Base-by-base conservation (phyloP, 345 rosid species). In the Xanthoceras sorbifolium region DNA sequence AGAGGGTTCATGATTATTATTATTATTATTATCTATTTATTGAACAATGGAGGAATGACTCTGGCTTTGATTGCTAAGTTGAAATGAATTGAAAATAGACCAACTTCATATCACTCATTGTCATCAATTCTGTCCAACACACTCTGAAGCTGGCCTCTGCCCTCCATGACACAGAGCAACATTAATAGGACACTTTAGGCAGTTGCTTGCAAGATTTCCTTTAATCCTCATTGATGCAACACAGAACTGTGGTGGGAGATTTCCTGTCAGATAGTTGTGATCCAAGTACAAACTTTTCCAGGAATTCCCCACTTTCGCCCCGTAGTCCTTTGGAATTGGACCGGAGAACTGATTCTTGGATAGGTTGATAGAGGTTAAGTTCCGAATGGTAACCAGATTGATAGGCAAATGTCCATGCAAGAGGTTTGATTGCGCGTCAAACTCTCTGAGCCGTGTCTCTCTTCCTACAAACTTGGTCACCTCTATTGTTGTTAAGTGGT, bases 171-270 rank as follows among this genome's bases (percentile, higher is more conserved):
- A 90, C 64, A 86, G 67, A n/a, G 71, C 28, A 72, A 82, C 67
- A 40, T 72, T 78, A 65, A 7, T 20, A 0, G 88, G 87, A 63
- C 91, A 89, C 38, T 66, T 81, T 28, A 82, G 79, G 78, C 92
- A 87, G 75, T 89, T 90, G 64, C 72, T 84, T 3, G 88, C 87
- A 76, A 90, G 85, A 76, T 82, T 90, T 60, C 90, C 90, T 84
- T 66, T 84, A 26, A 80, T 79, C 77, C 50, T 79, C 29, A 18
- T 57, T 52, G 74, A 23, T 10, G 34, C 48, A 38, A 29, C 61
- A 28, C 28, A 48, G 68, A 87, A 85, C 86, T 85, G 76, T 6
- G 44, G 69, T 6, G 94, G 91, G 61, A 87, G 80, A 78, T 72
- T 60, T 29, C 91, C 91, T 4, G 81, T 25, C 0, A 85, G 85